Conservation (phyloP, 192 early-diverging fungal genomes). For the Phlyctochytrium bullatum region DNA sequence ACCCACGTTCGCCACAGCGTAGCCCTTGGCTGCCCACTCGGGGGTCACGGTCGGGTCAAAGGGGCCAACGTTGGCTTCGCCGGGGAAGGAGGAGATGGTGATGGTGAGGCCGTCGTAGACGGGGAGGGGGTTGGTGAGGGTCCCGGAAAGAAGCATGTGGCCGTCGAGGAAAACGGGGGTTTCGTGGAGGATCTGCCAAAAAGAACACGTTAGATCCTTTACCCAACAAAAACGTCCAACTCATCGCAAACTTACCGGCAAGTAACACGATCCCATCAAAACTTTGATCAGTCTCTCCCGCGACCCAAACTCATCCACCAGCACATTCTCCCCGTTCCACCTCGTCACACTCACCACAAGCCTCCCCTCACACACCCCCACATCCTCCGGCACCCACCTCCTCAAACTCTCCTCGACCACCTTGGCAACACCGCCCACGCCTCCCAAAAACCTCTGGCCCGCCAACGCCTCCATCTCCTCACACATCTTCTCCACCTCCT, state of each 20-base stretch:
- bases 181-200: conserved; percentile 21
- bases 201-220: no score
- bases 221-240: neutral
- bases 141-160: conserved; percentile 10
- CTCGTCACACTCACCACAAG: neutral
- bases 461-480: conserved; percentile 3
- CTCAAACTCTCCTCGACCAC: neutral
- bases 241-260: conserved; percentile 28
- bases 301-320: conserved; percentile 5
- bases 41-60: no score
- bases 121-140: conserved; percentile 21
- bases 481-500: conserved; percentile 11
- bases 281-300: conserved; percentile 10
- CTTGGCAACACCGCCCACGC: neutral
- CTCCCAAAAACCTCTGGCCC: conserved; percentile 8
- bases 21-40: neutral
- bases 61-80: conserved; percentile 18
- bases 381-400: conserved; percentile 2
- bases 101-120: conserved; percentile 19
- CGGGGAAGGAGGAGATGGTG: conserved; percentile 22
- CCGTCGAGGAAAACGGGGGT: neutral
- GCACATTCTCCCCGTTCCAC: conserved; percentile 6
- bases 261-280: conserved; percentile 23
- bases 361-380: neutral
- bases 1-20: neutral